Conservation (phyloP, 176 grass and related monocot species). For the Oryza officinalis region DNA sequence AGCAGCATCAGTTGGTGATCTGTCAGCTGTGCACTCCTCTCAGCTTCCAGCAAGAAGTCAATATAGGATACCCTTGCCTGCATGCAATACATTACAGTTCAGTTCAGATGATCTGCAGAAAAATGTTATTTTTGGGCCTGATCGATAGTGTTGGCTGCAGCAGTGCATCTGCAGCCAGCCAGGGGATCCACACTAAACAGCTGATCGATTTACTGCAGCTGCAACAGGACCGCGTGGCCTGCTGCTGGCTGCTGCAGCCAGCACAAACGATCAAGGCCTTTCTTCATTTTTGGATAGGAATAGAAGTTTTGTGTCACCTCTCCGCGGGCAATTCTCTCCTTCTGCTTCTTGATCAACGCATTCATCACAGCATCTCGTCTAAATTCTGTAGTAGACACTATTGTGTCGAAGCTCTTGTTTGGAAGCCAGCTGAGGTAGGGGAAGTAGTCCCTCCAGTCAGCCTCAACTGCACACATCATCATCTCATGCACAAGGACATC, state of each 20-base stretch:
- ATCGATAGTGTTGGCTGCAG: too few species aligned
- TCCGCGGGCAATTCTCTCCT: constrained; percentile 54
- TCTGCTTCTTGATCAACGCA: constrained; percentile 65
- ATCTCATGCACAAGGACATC: constrained; percentile 55
- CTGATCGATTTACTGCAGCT: too few species aligned
- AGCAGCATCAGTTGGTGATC: constrained; percentile 61
- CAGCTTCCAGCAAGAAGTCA: constrained; percentile 59
- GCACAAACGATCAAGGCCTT: too few species aligned
- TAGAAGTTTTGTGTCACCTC: constrained; percentile 49
- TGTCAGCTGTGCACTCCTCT: constrained; percentile 49
- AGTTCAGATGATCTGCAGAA: background rate
- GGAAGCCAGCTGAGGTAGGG: constrained; percentile 79
- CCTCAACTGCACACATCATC: constrained; percentile 69
- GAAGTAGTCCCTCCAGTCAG: constrained; percentile 89
- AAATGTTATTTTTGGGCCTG: too few species aligned
- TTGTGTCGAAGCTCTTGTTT: constrained; percentile 64
- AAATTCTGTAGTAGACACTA: constrained; percentile 34
- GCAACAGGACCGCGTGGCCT: too few species aligned
- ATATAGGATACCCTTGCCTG: constrained; percentile 67
- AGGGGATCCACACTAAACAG: too few species aligned
- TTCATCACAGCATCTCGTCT: constrained; percentile 48
- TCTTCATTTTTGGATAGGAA: background rate
- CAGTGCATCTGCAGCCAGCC: too few species aligned
- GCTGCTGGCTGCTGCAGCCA: too few species aligned
- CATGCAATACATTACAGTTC: background rate